Evolutionary conservation across 768 basidiomycete genomes (phyloP), one percentile per base, ranked within the genome.

Genomic region (Auriscalpium vulgare): DNA sequence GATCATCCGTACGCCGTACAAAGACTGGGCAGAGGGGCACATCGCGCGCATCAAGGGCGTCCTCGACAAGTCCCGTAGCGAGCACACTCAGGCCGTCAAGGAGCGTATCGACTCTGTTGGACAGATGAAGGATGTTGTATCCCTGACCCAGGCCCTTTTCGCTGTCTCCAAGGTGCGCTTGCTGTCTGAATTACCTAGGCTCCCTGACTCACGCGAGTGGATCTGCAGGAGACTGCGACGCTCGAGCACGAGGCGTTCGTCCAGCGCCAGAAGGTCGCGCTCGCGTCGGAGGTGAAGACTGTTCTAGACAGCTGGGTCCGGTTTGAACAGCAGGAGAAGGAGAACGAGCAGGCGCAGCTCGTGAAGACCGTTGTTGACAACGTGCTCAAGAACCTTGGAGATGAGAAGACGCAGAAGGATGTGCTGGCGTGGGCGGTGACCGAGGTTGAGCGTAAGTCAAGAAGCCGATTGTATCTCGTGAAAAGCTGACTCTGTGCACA

Each of bases 231-330:
- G 69, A 97, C 94, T 59, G 95, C 95, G 50, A 75, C 84, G 65
- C 78, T 97, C 65, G 97, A 99, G 75, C 78, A 85, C 57, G 85
- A 90, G 65, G 85, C 88, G 56, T 99, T 98, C 65, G 84, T 88
- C 47, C 90, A 92, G 68, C 81, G 84, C 65, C 97, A 99, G 77
- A 88, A 91, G 72, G 84, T 87, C 57, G 84, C 82, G 45, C 75
- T 98, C 67, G 84, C 94, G 35, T 61, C 88, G 46, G 97, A 99
- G 75, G 76, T 97, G 67, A 98, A 97, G 76, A 65, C 86, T 35
- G 95, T 98, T 43, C 83, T 99, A 55, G 97, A 98, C 78, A 91
- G 89, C 70, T 97, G 95, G 95, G 95, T 94, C 56, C 89, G 97
- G 69, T 94, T 85, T 74, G 95, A 98, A 78, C 95, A 97, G 69